phyloP scores from a whole-genome alignment of 768 basidiomycete genomes.

The Rhodotorula kratochvilovae region DNA sequence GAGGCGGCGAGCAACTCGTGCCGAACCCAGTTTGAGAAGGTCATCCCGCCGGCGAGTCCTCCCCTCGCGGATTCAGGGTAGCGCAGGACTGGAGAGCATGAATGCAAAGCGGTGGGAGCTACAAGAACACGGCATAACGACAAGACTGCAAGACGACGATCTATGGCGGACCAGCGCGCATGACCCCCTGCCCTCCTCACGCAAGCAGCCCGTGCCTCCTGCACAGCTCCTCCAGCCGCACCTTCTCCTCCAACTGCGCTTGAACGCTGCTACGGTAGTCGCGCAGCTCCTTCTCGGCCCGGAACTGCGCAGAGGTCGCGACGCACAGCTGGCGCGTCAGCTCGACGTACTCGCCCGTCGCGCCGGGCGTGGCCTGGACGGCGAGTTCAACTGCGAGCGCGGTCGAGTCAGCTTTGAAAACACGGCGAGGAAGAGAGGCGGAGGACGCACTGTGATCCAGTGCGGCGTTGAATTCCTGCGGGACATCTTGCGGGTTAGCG shows the following conservation, averaged over 20 bases:
- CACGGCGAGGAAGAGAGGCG: too few relatives aligned
- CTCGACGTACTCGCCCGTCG: constrained; percentile 28
- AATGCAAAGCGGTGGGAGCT: too few relatives aligned
- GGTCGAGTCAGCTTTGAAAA: not conserved
- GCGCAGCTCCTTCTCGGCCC: constrained; percentile 24
- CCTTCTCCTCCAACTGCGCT: constrained; percentile 20
- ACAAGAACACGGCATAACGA: too few relatives aligned
- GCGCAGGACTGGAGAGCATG: too few relatives aligned
- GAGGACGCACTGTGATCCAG: constrained; percentile 17
- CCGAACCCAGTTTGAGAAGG: too few relatives aligned
- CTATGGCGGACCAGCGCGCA: too few relatives aligned
- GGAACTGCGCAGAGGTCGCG: constrained; percentile 4
- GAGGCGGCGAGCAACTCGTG: too few relatives aligned
- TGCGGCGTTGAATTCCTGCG: constrained; percentile 19
- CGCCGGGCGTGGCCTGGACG: constrained; percentile 21
- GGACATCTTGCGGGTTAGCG: too few relatives aligned
- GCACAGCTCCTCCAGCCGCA: constrained; percentile 13
- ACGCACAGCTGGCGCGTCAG: constrained; percentile 5
- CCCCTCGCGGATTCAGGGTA: too few relatives aligned
- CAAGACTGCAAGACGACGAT: too few relatives aligned
- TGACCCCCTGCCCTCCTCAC: too few relatives aligned
- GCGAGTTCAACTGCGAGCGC: constrained; percentile 1
- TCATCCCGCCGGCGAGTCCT: too few relatives aligned
- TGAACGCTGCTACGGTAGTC: constrained; percentile 6
- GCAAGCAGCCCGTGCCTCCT: constrained; percentile 17